Evolutionary conservation across 2,329 filamentous ascomycete species (phyloP), one percentile per base, ranked within the genome.

Genomic region (Sphaerulina musiva): DNA sequence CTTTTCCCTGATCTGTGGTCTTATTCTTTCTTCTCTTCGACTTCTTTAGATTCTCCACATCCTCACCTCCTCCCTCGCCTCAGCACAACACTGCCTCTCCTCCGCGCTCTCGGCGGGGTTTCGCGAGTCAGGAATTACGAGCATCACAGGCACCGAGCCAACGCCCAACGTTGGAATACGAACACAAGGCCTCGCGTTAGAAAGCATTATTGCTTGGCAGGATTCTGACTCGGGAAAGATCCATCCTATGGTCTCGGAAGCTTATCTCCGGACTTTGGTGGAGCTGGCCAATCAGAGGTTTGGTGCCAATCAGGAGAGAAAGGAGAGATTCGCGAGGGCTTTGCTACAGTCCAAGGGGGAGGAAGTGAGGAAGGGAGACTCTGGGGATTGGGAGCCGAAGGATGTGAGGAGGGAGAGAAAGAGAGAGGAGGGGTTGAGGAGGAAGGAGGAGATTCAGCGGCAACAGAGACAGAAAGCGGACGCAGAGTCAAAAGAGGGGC

Each of bases 141-240:
- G 59, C 44, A 60, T 64, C 20, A 51, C 53, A 6, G 54, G 54
- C 10, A 32, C 49, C 7, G 46, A 59, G 1, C 59, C 58, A 7
- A 83, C 76, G 44, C 89, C 89, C 1, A 87, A 95, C 69, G 87
- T 96, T 2, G 92, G 87, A 2, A 82, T 97, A 32, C 83, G 92
- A 14, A 91, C 88, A 4, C 87, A 88, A 70, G 91, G 91, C 0
- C 77, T 96, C 1, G 80, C 82, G 0, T 82, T 96, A 57, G 89
- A 95, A 71, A 88, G 87, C 1, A 78, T 96, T 26, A 78, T 97
- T 32, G 92, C 89, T 0, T 76, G 73, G 44, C 65, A 72, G 50
- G 63, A 70, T 46, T 54, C 67, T 1, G 34, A 38, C 2, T 49
- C 62, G 6, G 67, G 79, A 17, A 60, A 73, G 57, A 74, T 78